A percentile compares a stretch with the other conserved stretches of the same genome.
These are phyloP conservation scores for Parasitella parasitica DNA, from an alignment of 371 early-diverging fungal genomes.

Conservation along the genomic window DNA sequence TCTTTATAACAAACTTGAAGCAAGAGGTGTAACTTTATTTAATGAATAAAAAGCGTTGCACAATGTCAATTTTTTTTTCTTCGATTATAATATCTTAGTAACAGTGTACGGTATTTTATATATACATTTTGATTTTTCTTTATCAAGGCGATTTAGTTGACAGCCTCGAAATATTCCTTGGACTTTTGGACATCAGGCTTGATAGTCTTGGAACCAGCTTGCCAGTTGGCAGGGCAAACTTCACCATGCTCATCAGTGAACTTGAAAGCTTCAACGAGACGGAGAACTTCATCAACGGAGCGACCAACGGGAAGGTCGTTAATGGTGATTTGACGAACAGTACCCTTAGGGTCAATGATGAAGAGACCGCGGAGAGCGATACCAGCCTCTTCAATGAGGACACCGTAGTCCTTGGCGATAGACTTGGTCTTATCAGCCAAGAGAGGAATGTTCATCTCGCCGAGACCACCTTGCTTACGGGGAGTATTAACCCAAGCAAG, in stretches of 20 bases:
- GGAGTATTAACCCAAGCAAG: conserved; percentile 70
- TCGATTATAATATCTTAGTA: neutral
- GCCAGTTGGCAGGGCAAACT: conserved; percentile 90
- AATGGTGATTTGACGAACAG: conserved; percentile 55
- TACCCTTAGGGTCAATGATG: conserved; percentile 75
- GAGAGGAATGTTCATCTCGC: conserved; percentile 70
- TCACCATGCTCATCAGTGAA: conserved; percentile 71
- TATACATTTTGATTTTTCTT: neutral
- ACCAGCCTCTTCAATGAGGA: conserved; percentile 67
- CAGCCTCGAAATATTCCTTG: conserved; percentile 1
- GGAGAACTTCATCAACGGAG: conserved; percentile 69
- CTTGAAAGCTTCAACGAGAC: conserved; percentile 80
- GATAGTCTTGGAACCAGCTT: conserved; percentile 69
- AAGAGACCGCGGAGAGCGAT: conserved; percentile 62
- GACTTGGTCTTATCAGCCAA: conserved; percentile 72
- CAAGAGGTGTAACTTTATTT: too few species aligned
- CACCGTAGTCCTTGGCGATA: conserved; percentile 71
- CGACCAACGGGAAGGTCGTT: conserved; percentile 80
- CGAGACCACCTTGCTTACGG: conserved; percentile 81
- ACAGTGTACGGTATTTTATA: conserved; percentile 1
- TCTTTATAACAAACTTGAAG: too few species aligned
- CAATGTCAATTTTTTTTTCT: neutral
- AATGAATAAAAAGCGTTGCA: too few species aligned
- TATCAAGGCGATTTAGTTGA: neutral
- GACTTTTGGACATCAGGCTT: conserved; percentile 60